These are phyloP conservation scores for Lasiosphaeria miniovina DNA, from an alignment of 495 filamentous ascomycete species.

Conservation along the genomic window DNA sequence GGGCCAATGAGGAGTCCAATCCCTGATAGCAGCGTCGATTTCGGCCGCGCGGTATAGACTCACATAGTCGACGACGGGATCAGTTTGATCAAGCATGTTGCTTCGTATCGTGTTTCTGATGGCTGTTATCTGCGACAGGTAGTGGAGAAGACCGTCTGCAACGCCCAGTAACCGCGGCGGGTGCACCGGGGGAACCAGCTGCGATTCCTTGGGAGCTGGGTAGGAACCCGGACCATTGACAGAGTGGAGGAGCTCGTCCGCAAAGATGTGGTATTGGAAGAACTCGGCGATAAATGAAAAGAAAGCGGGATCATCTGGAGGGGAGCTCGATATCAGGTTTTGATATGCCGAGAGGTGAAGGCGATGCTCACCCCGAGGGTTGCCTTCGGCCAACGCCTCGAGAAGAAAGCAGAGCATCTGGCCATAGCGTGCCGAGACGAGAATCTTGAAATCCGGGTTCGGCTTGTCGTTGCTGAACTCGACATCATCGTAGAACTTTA, in stretches of 20 bases:
- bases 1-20: constrained; percentile 71
- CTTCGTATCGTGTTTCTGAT: constrained; percentile 73
- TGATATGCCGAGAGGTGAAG: constrained; percentile 77
- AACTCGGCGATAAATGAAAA: constrained; percentile 84
- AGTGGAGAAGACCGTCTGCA: constrained; percentile 78
- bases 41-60: constrained; percentile 70
- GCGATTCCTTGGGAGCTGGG: constrained; percentile 58
- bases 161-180: constrained; percentile 79
- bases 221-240: constrained; percentile 51
- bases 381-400: constrained; percentile 75
- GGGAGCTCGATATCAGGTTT: constrained; percentile 60
- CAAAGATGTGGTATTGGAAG: constrained; percentile 87
- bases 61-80: constrained; percentile 72
- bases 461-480: constrained; percentile 36
- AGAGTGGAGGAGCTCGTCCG: constrained; percentile 72
- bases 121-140: constrained; percentile 75
- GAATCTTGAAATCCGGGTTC: constrained; percentile 41
- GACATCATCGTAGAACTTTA: constrained; percentile 51
- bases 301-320: constrained; percentile 61
- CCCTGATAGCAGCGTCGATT: constrained; percentile 72
- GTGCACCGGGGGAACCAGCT: constrained; percentile 69
- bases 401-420: constrained; percentile 79
- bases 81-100: constrained; percentile 58
- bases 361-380: constrained; percentile 73
- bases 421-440: constrained; percentile 65